Evolutionary conservation across 2,329 filamentous ascomycete genomes (phyloP).

Genomic region (Monosporascus ibericus): DNA sequence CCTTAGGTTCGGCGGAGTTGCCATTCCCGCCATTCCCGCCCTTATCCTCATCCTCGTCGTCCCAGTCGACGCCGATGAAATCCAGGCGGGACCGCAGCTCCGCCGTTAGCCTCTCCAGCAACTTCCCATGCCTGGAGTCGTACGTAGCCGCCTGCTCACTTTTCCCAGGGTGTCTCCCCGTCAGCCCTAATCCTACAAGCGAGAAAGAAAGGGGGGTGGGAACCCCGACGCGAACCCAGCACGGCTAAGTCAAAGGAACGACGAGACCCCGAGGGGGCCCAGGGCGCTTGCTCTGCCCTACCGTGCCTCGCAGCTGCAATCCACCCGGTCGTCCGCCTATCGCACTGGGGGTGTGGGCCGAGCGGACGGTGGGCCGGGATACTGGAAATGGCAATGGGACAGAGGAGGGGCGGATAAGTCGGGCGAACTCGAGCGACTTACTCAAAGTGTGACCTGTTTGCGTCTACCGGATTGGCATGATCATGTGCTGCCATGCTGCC

Average conservation of each 20-base stretch:
- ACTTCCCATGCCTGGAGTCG: conserved; percentile 49
- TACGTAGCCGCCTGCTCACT: conserved; percentile 50
- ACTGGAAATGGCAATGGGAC: background rate
- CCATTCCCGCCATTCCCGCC: conserved; percentile 18
- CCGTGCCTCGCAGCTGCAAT: too few species aligned
- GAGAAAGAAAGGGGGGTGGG: too few species aligned
- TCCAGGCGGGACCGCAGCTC: conserved; percentile 46
- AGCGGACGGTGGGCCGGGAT: background rate
- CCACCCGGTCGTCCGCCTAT: background rate
- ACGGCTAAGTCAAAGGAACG: too few species aligned
- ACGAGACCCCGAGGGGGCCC: too few species aligned
- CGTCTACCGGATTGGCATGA: conserved; percentile 1
- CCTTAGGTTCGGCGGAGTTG: conserved; percentile 20
- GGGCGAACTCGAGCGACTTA: conserved; percentile 3
- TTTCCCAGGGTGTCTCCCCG: conserved; percentile 1
- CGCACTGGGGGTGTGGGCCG: background rate
- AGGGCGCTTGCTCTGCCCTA: too few species aligned
- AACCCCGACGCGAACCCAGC: too few species aligned
- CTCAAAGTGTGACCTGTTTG: conserved; percentile 15
- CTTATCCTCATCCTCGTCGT: conserved; percentile 31
- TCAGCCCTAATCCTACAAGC: background rate
- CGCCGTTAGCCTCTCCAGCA: conserved; percentile 46
- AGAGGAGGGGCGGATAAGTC: background rate
- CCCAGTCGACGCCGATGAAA: conserved; percentile 58
- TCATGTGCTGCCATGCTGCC: background rate